Evolutionary conservation across 2,329 filamentous ascomycete species (phyloP).

Genomic region (Thelonectria discophora): DNA sequence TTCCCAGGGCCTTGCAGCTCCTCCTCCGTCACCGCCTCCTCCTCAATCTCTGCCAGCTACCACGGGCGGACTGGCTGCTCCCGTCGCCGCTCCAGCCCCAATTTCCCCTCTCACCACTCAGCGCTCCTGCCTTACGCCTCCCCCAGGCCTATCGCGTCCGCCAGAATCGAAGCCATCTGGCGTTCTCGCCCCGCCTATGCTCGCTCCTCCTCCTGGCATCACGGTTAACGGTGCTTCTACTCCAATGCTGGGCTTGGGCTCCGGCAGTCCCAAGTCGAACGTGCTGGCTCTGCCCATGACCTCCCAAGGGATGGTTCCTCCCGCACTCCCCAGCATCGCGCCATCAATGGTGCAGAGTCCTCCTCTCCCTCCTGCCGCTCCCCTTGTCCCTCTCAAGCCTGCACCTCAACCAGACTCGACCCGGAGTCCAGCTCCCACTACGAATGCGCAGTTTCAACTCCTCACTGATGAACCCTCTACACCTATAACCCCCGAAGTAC

Average conservation of each 20-base stretch:
- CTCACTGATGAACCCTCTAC: conserved; percentile 13
- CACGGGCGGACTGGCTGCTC: conserved; percentile 17
- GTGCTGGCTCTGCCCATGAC: conserved; percentile 58
- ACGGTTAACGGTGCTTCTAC: conserved; percentile 34
- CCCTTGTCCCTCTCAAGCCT: conserved; percentile 10
- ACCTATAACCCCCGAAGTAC: conserved; percentile 21
- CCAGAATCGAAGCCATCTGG: conserved; percentile 42
- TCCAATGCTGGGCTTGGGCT: conserved; percentile 40
- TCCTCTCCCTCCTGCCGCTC: conserved; percentile 14
- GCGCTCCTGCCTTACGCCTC: conserved; percentile 31
- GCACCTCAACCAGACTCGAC: conserved; percentile 1
- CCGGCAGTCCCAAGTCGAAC: conserved; percentile 50
- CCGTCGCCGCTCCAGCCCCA: conserved; percentile 22
- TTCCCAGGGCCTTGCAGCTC: conserved; percentile 34
- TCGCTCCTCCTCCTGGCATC: conserved; percentile 49
- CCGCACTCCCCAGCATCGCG: conserved; percentile 26
- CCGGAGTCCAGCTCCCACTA: conserved; percentile 2
- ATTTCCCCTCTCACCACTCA: conserved; percentile 22
- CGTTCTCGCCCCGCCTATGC: conserved; percentile 51
- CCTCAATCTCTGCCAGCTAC: conserved; percentile 9
- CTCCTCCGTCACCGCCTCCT: conserved; percentile 4
- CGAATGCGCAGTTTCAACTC: conserved; percentile 22
- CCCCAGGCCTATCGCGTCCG: conserved; percentile 37
- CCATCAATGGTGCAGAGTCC: conserved; percentile 34
- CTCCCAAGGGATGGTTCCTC: conserved; percentile 42